Percentiles rank a stretch among this genome's conserved stretches.
These are phyloP conservation scores for Metschnikowia chrysomelidarum DNA, from an alignment of 805 yeast species.

Conservation along the genomic window DNA sequence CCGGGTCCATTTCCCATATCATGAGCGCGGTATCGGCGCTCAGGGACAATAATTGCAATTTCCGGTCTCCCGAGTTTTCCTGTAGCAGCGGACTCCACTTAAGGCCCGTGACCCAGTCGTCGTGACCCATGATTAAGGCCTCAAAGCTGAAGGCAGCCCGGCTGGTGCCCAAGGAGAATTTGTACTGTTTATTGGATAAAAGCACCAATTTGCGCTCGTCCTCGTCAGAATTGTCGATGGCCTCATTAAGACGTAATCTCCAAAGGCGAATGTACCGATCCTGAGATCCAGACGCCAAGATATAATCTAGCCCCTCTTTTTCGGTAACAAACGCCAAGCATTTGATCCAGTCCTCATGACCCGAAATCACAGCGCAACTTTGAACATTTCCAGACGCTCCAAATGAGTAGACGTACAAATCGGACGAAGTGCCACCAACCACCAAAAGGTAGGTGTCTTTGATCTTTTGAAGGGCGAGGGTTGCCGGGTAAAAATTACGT, in stretches of 20 bases:
- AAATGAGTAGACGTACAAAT: slow-evolving; percentile 55
- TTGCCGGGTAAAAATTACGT: slow-evolving; percentile 48
- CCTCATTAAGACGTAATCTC: slow-evolving; percentile 62
- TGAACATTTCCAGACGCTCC: slow-evolving; percentile 21
- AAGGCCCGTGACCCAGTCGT: slow-evolving; percentile 91
- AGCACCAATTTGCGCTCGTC: slow-evolving; percentile 51
- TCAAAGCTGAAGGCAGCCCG: slow-evolving; percentile 72
- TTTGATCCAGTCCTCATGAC: slow-evolving; percentile 97
- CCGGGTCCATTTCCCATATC: slow-evolving; percentile 87
- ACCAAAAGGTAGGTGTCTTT: slow-evolving; percentile 48
- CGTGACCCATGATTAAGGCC: slow-evolving; percentile 95
- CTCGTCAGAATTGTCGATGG: slow-evolving; percentile 56
- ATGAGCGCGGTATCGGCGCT: slow-evolving; percentile 92
- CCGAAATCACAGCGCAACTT: slow-evolving; percentile 59
- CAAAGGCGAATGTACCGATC: slow-evolving; percentile 90
- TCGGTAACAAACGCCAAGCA: slow-evolving; percentile 58
- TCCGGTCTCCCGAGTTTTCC: slow-evolving; percentile 18
- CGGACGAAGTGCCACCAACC: slow-evolving; percentile 67
- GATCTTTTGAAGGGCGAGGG: slow-evolving; percentile 34
- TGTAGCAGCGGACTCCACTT: slow-evolving; percentile 64
- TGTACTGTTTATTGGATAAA: slow-evolving; percentile 71
- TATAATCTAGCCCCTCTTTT: slow-evolving; percentile 47
- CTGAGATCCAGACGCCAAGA: slow-evolving; percentile 88
- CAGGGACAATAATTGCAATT: slow-evolving; percentile 67
- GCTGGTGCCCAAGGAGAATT: slow-evolving; percentile 39